A percentile compares a stretch with the other conserved stretches of the same genome.
phyloP scores from a whole-genome alignment of 2,329 filamentous ascomycete genomes.

The Ascochyta lentis region DNA sequence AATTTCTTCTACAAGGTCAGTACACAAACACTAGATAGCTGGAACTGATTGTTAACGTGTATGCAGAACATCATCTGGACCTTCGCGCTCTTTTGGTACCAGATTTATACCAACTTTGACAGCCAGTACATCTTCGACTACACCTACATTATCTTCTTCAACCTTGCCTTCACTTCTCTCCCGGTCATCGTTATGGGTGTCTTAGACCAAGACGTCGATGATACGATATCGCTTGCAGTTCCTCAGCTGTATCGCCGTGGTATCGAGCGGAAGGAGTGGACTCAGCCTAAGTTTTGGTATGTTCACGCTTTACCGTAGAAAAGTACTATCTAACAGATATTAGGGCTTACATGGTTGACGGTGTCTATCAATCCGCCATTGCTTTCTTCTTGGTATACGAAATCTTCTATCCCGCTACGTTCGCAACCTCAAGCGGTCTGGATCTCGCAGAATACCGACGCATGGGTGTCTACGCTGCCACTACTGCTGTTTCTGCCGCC shows the following conservation, averaged over 20 bases:
- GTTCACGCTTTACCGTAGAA: slow-evolving; percentile 36
- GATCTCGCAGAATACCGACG: slow-evolving; percentile 80
- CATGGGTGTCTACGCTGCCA: slow-evolving; percentile 86
- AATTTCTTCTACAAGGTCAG: slow-evolving; percentile 98
- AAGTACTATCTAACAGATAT: background rate
- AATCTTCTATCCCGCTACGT: slow-evolving; percentile 72
- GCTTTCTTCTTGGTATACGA: slow-evolving; percentile 93
- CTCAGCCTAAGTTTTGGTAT: slow-evolving; percentile 94
- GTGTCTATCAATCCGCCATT: slow-evolving; percentile 91
- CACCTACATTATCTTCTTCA: slow-evolving; percentile 96
- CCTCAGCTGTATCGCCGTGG: slow-evolving; percentile 94
- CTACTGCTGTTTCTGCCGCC: slow-evolving; percentile 83
- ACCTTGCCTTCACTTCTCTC: slow-evolving; percentile 93
- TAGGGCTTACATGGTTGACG: slow-evolving; percentile 87
- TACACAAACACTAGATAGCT: background rate
- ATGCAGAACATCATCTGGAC: slow-evolving; percentile 92
- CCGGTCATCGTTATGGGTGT: slow-evolving; percentile 96
- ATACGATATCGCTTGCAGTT: slow-evolving; percentile 90
- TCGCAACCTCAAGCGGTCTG: slow-evolving; percentile 74
- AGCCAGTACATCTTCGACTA: slow-evolving; percentile 97
- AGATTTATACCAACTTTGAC: slow-evolving; percentile 94
- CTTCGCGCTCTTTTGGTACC: slow-evolving; percentile 96
- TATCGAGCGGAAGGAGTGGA: slow-evolving; percentile 97
- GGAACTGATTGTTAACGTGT: slow-evolving; percentile 31
- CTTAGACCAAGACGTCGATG: slow-evolving; percentile 94